Percentiles rank a stretch among this genome's conserved stretches.
phyloP scores from a whole-genome alignment of 140 eudicot genomes.

The Cichorium intybus region DNA sequence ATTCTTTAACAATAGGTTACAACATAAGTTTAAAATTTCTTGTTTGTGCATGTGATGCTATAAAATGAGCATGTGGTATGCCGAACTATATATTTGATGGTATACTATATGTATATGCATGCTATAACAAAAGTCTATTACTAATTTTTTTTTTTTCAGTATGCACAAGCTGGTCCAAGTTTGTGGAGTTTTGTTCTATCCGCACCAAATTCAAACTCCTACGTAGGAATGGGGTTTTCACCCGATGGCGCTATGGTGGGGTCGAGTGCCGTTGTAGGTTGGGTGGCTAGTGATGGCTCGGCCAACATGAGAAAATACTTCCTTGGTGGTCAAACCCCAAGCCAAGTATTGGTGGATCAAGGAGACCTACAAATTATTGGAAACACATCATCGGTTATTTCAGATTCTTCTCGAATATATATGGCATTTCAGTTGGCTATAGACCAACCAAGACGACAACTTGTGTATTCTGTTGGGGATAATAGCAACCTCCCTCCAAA shows the following conservation, averaged over 20 bases:
- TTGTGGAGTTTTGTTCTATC: conserved; percentile 79
- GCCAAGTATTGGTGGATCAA: conserved; percentile 41
- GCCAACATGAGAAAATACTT: conserved; percentile 41
- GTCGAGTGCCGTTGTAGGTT: conserved; percentile 83
- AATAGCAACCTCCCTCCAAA: conserved; percentile 20
- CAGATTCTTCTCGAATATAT: conserved; percentile 36
- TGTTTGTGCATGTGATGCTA: neutral
- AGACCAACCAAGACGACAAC: conserved; percentile 39
- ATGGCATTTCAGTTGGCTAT: conserved; percentile 63
- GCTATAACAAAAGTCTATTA: no score
- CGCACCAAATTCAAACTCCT: conserved; percentile 66
- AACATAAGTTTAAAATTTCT: no score
- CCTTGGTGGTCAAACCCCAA: conserved; percentile 52
- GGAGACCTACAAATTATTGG: conserved; percentile 40
- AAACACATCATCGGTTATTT: conserved; percentile 31
- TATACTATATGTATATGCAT: no score
- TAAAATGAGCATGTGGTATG: no score
- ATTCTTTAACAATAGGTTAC: neutral
- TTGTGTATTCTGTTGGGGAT: conserved; percentile 58
- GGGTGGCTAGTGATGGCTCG: conserved; percentile 45
- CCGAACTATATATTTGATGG: no score
- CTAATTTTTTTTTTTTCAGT: conserved; percentile 38
- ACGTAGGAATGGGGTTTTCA: conserved; percentile 80
- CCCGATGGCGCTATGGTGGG: conserved; percentile 73
- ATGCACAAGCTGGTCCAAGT: conserved; percentile 46